Evolutionary conservation across 2,329 filamentous ascomycete species (phyloP).

Genomic region (Claviceps lovelessii): DNA sequence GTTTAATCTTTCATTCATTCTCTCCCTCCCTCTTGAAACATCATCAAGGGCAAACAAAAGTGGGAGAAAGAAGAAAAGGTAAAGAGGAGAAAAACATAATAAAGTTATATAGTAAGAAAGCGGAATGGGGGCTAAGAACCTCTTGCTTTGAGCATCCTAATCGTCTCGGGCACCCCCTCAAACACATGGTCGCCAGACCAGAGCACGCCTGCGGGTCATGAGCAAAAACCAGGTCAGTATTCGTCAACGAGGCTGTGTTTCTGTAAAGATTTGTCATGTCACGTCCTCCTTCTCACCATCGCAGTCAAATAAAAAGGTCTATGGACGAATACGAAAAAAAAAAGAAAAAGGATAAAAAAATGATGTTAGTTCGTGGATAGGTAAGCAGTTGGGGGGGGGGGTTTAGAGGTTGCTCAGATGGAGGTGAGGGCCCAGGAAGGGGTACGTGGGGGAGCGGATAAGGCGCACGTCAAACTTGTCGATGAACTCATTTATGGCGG

Average conservation of each 20-base stretch:
- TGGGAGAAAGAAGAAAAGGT: not conserved
- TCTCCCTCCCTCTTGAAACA: too few species aligned
- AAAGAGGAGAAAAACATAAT: not conserved
- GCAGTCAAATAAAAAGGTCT: conserved; percentile 77
- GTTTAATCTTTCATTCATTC: not conserved
- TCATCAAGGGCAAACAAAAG: not conserved
- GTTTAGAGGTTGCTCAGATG: too few species aligned
- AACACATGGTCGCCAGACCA: conserved; percentile 94
- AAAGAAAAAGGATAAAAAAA: conserved; percentile 17
- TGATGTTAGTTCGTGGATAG: not conserved
- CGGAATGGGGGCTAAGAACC: conserved; percentile 31
- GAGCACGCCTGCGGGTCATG: conserved; percentile 53
- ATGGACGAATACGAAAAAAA: not conserved
- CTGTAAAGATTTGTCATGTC: too few species aligned
- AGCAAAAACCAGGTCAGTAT: too few species aligned
- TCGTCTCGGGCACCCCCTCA: conserved; percentile 68
- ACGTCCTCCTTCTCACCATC: conserved; percentile 51
- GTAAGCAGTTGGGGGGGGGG: not conserved
- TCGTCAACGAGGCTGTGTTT: too few species aligned
- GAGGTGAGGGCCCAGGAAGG: too few species aligned
- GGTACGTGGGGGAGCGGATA: not conserved
- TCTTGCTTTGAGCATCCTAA: conserved; percentile 68
- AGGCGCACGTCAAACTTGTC: conserved; percentile 76
- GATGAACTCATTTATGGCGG: conserved; percentile 68
- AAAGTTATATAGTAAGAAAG: too few species aligned